These are phyloP conservation scores for Fusarium sp. DNA, from an alignment of 2,329 filamentous ascomycete genomes.

Conservation along the genomic window DNA sequence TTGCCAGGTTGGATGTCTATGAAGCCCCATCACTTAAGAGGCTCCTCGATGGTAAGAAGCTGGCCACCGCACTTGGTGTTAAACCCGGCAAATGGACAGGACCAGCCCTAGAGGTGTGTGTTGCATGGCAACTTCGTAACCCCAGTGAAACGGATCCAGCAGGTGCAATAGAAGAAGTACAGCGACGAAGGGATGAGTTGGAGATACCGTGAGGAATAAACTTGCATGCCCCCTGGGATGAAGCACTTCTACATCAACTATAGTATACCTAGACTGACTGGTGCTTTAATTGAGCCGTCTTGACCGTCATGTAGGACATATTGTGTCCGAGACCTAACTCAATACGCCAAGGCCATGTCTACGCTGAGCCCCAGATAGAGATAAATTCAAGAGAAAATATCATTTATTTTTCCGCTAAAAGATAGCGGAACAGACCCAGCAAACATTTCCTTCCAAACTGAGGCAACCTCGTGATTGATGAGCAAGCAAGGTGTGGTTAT, in stretches of 20 bases:
- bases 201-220: conserved; percentile 48
- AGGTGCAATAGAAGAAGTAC: conserved; percentile 70
- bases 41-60: conserved; percentile 78
- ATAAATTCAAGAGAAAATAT: background rate
- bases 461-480: too few species aligned
- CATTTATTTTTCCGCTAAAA: too few species aligned
- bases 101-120: conserved; percentile 79
- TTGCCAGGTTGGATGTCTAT: conserved; percentile 65
- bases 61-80: conserved; percentile 75
- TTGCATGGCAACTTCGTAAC: conserved; percentile 90
- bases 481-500: background rate
- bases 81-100: conserved; percentile 88
- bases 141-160: conserved; percentile 70
- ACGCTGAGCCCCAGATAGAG: background rate
- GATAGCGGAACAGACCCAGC: too few species aligned
- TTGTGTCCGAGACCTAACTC: background rate
- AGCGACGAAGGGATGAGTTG: conserved; percentile 62
- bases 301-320: background rate
- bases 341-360: background rate
- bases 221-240: background rate
- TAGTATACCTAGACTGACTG: background rate
- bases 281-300: background rate
- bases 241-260: background rate
- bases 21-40: conserved; percentile 69
- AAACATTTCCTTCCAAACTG: too few species aligned